Percentiles rank a stretch among this genome's conserved stretches.
phyloP scores from a whole-genome alignment of 73 alveolate genomes.

The Paramecium biaurelia region DNA sequence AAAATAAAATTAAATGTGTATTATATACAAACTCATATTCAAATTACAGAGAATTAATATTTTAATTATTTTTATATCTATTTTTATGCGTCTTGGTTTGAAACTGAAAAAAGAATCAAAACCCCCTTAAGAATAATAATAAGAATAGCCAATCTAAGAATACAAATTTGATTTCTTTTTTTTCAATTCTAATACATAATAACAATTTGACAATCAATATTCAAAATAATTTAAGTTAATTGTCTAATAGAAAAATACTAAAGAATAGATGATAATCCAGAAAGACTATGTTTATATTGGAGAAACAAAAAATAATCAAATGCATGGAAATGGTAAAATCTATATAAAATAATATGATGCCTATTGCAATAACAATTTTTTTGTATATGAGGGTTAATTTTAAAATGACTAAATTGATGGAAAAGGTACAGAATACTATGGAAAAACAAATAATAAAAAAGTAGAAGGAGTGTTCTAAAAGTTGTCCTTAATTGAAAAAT shows the following conservation, averaged over 20 bases:
- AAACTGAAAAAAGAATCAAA: conserved; percentile 1
- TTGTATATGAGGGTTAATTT: conserved; percentile 35
- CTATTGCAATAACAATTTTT: not conserved
- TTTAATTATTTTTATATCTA: not conserved
- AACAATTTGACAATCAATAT: not conserved
- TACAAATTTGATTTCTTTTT: not conserved
- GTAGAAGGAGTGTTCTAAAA: not conserved
- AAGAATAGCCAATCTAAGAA: not conserved
- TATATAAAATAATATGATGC: conserved; percentile 24
- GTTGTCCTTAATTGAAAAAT: not conserved
- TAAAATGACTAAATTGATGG: conserved; percentile 2
- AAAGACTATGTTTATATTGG: not conserved
- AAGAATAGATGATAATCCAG: not conserved
- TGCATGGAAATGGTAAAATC: conserved; percentile 39
- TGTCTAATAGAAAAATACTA: not conserved
- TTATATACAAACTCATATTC: no score
- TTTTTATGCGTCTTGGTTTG: not conserved
- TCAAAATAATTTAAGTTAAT: not conserved
- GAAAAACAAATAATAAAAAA: not conserved
- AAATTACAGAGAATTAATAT: not conserved
- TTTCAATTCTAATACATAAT: not conserved
- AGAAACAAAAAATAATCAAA: not conserved
- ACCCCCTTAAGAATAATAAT: not conserved
- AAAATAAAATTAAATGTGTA: not conserved
- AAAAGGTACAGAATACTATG: not conserved